Evolutionary conservation across 1,284 basidiomycete species (phyloP), one percentile per base, ranked within the genome.

Genomic region (Malassezia yamatoensis): DNA sequence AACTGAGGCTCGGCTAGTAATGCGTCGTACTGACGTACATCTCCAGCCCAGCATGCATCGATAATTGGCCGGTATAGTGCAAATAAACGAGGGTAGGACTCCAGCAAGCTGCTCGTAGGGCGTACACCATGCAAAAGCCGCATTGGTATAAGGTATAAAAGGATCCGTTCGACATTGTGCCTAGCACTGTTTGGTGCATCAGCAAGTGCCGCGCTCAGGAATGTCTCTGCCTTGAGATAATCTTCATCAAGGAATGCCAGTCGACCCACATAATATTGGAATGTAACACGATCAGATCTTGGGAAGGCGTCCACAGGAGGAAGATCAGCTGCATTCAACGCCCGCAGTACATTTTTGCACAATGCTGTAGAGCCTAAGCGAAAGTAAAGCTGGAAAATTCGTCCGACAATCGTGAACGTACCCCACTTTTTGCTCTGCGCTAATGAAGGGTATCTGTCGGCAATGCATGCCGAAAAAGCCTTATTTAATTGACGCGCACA

Each of bases 331-430:
- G 86, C 88, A 34, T 85, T 81, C 32, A 96, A 83, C 1, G 90
- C 91, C 48, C 90, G 82, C 33, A 96, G 79, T 53, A 98, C 86
- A 71, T 90, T 96, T 74, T 89, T 88, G 49, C 90, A 86, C 13
- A 96, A 79, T 6, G 88, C 86, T 73, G 94, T 89, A 57, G 87
- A 83, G 76, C 87, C 87, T 44, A 96, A 83, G 86, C 85, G 84
- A 79, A 96, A 96, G 77, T 98, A 98, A 48, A 85, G 88, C 74
- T 96, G 94, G 76, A 98, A 80, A 37, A 90, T 84, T 58, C 94
- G 78, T 7, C 86, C 86, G 0, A 91, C 90, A n/a, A 94, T 82
- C 67, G 90, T 88, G 77, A 96, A 98, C 0, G 90, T 83, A 2
- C 91, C 93, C 84, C 85, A 90, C 76, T 90, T 88, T 51, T 88